These are phyloP conservation scores for Globisporangium viniferum DNA, from an alignment of 352 stramenopile species.

Conservation along the genomic window DNA sequence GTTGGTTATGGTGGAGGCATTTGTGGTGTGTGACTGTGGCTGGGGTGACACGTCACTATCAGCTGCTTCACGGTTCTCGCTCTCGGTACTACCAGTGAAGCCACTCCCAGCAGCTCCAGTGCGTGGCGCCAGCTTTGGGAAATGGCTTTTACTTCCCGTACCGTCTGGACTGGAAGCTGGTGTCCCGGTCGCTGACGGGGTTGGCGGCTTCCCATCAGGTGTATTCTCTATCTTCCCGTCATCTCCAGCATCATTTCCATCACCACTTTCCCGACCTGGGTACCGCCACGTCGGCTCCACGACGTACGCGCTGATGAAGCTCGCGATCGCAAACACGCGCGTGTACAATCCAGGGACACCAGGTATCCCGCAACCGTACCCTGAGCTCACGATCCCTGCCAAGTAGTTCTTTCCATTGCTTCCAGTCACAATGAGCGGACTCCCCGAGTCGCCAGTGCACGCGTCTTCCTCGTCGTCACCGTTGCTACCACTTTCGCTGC, in stretches of 20 bases:
- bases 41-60: not conserved
- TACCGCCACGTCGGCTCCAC: slow-evolving; percentile 3
- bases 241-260: not conserved
- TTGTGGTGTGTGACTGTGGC: not conserved
- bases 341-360: not conserved
- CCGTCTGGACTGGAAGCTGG: not conserved
- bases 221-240: not conserved
- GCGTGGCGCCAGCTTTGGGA: not conserved
- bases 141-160: not conserved
- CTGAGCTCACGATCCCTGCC: not conserved
- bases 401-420: not conserved
- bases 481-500: not conserved
- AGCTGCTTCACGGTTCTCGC: not conserved
- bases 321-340: not conserved
- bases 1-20: not conserved
- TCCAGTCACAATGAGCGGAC: not conserved
- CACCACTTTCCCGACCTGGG: not conserved
- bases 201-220: not conserved
- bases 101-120: not conserved
- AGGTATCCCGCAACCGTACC: not conserved
- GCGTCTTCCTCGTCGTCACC: not conserved
- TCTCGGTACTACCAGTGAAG: not conserved
- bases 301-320: slow-evolving; percentile 2
- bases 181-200: not conserved
- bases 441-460: slow-evolving; percentile 3